Conservation (phyloP, 805 yeast genomes). For the Blastobotrys americana region DNA sequence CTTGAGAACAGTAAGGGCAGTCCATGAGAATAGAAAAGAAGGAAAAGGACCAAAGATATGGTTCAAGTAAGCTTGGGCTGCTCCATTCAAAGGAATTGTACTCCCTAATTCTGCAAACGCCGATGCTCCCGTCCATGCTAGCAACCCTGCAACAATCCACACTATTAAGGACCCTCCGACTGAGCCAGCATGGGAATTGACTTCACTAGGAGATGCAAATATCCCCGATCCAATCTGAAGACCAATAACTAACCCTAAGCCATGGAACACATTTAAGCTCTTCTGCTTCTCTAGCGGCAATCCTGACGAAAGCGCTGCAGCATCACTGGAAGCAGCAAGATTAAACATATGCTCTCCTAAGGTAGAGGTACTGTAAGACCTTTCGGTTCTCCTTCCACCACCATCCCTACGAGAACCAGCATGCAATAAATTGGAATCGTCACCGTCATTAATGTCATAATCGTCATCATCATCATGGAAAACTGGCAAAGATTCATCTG, state of each 20-base stretch:
- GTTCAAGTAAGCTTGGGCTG: slow-evolving; percentile 35
- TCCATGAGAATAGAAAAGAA: slow-evolving; percentile 35
- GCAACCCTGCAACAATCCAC: slow-evolving; percentile 35
- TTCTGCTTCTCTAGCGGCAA: slow-evolving; percentile 27
- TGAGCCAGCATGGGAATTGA: slow-evolving; percentile 33
- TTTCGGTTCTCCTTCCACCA: slow-evolving; percentile 3
- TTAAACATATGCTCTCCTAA: slow-evolving; percentile 25
- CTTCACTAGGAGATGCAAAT: slow-evolving; percentile 36
- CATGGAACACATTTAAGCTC: slow-evolving; percentile 27
- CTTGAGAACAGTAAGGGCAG: slow-evolving; percentile 33
- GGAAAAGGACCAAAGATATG: slow-evolving; percentile 33
- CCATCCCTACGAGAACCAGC: slow-evolving; percentile 13
- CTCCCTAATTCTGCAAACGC: slow-evolving; percentile 37
- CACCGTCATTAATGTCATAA: too few species aligned
- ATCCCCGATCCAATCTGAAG: slow-evolving; percentile 41
- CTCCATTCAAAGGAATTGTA: slow-evolving; percentile 36
- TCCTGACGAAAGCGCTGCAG: slow-evolving; percentile 10
- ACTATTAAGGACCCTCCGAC: slow-evolving; percentile 32
- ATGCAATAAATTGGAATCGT: slow-evolving; percentile 8
- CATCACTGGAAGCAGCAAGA: slow-evolving; percentile 22
- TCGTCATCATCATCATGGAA: slow-evolving; percentile 14
- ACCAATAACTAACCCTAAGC: slow-evolving; percentile 35
- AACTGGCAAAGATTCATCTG: slow-evolving; percentile 8
- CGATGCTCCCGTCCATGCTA: slow-evolving; percentile 40
- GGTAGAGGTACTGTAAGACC: slow-evolving; percentile 15